Evolutionary conservation across 2,329 filamentous ascomycete species (phyloP), one percentile per base, ranked within the genome.

Genomic region (Penicillium sp.): DNA sequence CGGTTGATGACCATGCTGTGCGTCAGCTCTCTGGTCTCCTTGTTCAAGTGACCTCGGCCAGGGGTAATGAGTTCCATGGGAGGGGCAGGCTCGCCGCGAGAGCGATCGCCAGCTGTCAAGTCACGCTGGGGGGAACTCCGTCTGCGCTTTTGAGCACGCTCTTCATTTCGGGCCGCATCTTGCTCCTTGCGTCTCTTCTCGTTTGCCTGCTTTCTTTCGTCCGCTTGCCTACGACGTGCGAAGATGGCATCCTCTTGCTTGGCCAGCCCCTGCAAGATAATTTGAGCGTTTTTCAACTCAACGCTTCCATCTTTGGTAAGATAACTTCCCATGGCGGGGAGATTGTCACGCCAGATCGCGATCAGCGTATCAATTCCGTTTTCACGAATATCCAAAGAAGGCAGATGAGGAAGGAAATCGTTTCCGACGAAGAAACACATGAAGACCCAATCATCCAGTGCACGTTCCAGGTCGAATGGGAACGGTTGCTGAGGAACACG

Each of bases 381-480:
- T 69, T 99, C 94, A 58, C 94, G 86, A 72, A 99, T 97, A 73
- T 97, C 94, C 56, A 99, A 82, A 67, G 93, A 96, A n/a, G 94
- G 94, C 56, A 99, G 80, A 80, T 99, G 94, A 48, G 94, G 94
- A 64, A 99, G 78, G 77, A 99, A 99, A 78, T 99, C 95, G 75
- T 99, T 99, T 63, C 93, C 93, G 54, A 97, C 93, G 72, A 97
- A 97, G 78, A 95, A 97, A 77, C 93, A 97, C 86, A 97, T 94
- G 73, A 97, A 97, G 14, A 97, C 91, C 94, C 93, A 97, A 71
- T 97, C 93, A 74, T 97, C 94, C 56, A 97, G 84, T 26, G 92
- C 92, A 62, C 94, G 87, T 75, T 99, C 94, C 42, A 99, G 81
- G 71, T 99, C 91, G 74, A 96, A 97, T 52, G 85, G 84, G 75